Evolutionary conservation across 257 asterid genomes (phyloP).

Genomic region (Fraxinus anomala): DNA sequence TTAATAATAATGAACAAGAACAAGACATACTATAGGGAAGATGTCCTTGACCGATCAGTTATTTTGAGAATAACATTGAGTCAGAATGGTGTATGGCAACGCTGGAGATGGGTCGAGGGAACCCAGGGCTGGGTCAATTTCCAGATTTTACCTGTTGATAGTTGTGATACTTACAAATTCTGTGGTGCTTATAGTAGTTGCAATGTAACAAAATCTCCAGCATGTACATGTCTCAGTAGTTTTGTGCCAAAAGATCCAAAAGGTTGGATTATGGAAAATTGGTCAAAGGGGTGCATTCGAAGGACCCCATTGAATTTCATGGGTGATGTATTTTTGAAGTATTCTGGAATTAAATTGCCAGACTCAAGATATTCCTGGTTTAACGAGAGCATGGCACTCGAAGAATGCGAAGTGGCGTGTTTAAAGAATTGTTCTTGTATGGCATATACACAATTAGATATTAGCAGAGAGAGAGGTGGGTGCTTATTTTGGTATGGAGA

Average conservation of each 20-base stretch:
- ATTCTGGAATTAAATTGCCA: slow-evolving; percentile 37
- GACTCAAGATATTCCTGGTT: slow-evolving; percentile 31
- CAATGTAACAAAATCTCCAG: slow-evolving; percentile 19
- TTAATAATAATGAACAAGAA: slow-evolving; percentile 23
- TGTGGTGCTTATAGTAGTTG: slow-evolving; percentile 53
- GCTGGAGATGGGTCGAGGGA: slow-evolving; percentile 33
- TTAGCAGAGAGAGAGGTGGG: slow-evolving; percentile 31
- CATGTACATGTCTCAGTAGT: slow-evolving; percentile 40
- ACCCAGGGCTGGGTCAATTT: slow-evolving; percentile 32
- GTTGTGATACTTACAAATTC: slow-evolving; percentile 37
- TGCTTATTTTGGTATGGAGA: slow-evolving; percentile 47
- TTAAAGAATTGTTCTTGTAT: slow-evolving; percentile 42
- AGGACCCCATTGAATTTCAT: slow-evolving; percentile 31
- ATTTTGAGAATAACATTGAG: slow-evolving; percentile 15
- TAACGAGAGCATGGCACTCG: slow-evolving; percentile 30
- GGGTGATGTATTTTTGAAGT: slow-evolving; percentile 33
- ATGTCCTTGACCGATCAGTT: slow-evolving; percentile 4
- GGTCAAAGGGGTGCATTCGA: slow-evolving; percentile 35
- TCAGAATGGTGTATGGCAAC: slow-evolving; percentile 20
- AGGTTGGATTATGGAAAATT: slow-evolving; percentile 21
- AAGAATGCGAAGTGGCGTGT: slow-evolving; percentile 41
- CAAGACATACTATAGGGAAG: slow-evolving; percentile 18
- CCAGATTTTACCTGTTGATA: slow-evolving; percentile 29
- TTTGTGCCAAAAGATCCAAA: slow-evolving; percentile 32
- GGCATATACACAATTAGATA: slow-evolving; percentile 43